These are phyloP conservation scores for Tulasnella sp. DNA, from an alignment of 768 basidiomycete genomes.

Conservation along the genomic window DNA sequence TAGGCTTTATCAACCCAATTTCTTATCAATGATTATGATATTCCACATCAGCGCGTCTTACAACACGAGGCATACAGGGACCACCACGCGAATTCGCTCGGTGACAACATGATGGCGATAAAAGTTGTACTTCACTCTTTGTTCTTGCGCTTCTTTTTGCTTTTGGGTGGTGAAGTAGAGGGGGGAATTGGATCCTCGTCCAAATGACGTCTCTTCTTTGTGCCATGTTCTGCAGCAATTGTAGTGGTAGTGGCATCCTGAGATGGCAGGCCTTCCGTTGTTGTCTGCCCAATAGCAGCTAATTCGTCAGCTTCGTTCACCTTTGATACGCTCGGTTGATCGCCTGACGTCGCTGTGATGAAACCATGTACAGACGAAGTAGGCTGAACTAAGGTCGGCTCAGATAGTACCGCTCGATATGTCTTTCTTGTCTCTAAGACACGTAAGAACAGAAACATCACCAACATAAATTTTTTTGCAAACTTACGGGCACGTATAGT, in stretches of 20 bases:
- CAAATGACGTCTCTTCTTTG: constrained; percentile 1
- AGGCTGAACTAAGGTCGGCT: constrained; percentile 56
- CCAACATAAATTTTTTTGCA: background rate
- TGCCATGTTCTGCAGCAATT: too few species aligned
- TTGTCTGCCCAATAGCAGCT: too few species aligned
- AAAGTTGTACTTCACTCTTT: background rate
- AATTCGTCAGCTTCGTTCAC: too few species aligned
- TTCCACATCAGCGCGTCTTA: too few species aligned
- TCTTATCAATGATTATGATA: too few species aligned
- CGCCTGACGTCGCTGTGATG: background rate
- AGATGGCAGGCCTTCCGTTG: too few species aligned
- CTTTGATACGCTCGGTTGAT: background rate
- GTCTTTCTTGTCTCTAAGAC: constrained; percentile 62
- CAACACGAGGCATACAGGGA: too few species aligned
- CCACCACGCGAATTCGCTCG: too few species aligned
- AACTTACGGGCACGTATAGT: constrained; percentile 59
- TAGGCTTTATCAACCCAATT: too few species aligned
- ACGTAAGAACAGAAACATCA: background rate
- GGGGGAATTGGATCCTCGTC: background rate
- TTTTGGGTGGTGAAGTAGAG: background rate
- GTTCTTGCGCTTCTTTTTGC: constrained; percentile 2
- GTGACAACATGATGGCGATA: background rate
- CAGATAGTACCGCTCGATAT: constrained; percentile 66
- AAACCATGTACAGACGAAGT: background rate
- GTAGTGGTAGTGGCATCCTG: too few species aligned